phyloP scores from a whole-genome alignment of 805 yeast species.

The Candida ovalis region DNA sequence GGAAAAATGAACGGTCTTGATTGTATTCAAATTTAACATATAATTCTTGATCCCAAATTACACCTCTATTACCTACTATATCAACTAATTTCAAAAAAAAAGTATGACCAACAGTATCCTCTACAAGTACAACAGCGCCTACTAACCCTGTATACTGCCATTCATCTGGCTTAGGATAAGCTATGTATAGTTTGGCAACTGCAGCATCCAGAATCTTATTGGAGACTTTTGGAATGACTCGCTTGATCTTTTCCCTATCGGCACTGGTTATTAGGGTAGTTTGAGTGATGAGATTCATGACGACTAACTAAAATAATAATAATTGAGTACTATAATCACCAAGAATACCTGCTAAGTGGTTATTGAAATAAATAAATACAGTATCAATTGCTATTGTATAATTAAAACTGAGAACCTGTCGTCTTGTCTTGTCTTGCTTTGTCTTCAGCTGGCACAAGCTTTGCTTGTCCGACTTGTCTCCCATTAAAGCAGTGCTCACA shows the following conservation, averaged over 20 bases:
- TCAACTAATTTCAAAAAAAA: constrained; percentile 89
- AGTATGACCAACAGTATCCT: constrained; percentile 92
- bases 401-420: no score
- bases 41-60: constrained; percentile 95
- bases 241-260: constrained; percentile 86
- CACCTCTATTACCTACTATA: constrained; percentile 76
- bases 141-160: constrained; percentile 89
- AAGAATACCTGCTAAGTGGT: no score
- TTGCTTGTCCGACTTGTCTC: no score
- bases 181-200: constrained; percentile 83
- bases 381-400: no score
- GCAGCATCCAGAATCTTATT: constrained; percentile 89
- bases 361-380: no score
- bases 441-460: no score
- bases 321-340: not conserved
- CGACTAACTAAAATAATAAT: not conserved
- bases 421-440: no score
- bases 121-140: constrained; percentile 85
- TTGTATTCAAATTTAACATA: constrained; percentile 84
- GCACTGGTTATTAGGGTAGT: constrained; percentile 35
- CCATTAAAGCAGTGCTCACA: no score
- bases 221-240: constrained; percentile 83
- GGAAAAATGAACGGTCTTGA: constrained; percentile 94
- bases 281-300: not conserved
- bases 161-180: constrained; percentile 74